Percentiles rank a stretch among this genome's conserved stretches.
These are phyloP conservation scores for Eucalyptus leucophloia DNA, from an alignment of 345 rosid genomes.

Conservation along the genomic window DNA sequence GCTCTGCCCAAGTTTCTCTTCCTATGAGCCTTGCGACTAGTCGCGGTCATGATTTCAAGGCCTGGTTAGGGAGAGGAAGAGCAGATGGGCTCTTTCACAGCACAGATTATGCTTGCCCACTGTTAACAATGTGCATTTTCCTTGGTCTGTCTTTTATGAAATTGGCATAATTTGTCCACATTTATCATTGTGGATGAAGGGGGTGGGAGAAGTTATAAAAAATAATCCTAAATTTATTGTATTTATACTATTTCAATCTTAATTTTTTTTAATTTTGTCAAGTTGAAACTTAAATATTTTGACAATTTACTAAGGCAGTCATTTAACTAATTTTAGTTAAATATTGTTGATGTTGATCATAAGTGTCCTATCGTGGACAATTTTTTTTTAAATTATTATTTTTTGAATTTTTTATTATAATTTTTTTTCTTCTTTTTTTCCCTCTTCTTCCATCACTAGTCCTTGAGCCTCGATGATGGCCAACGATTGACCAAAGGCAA, in stretches of 20 bases:
- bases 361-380: fast-evolving
- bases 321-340: fast-evolving
- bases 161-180: not conserved
- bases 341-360: too few species aligned
- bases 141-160: not conserved
- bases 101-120: not conserved
- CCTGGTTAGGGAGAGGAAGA: not conserved
- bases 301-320: not conserved
- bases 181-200: not conserved
- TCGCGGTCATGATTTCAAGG: not conserved
- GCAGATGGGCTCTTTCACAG: not conserved
- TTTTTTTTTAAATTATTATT: too few species aligned
- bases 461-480: not conserved
- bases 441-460: fast-evolving
- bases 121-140: not conserved
- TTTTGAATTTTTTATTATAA: too few species aligned
- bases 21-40: not conserved
- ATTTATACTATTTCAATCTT: too few species aligned
- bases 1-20: not conserved
- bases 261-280: not conserved
- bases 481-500: fast-evolving
- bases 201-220: not conserved
- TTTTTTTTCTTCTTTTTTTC: too few species aligned
- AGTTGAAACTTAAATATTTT: too few species aligned
- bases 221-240: too few species aligned